Base-by-base conservation (phyloP, 768 basidiomycete species). In the Mycena rosella region DNA sequence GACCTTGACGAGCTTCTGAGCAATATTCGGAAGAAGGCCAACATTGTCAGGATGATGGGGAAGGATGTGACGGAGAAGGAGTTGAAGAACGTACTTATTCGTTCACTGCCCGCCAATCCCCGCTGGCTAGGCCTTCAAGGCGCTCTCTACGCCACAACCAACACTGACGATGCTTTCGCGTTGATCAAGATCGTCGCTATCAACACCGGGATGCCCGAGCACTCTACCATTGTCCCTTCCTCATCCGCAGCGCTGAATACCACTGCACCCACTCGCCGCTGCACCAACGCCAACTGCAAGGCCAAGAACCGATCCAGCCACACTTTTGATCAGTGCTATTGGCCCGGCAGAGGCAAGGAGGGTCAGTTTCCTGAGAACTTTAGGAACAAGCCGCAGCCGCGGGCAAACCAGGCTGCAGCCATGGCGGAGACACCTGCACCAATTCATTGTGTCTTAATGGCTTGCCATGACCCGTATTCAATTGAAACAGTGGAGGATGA, bases 341-440 rank as follows among this genome's bases (percentile, higher is more conserved):
- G 72, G 69, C 68, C 68, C 14, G 80, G 81, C 0, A 77, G 79
- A 20, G 78, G 80, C 15, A 82, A 80, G 42, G 79, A 79, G 45
- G 80, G 81, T 10, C 80, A 82, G 55, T 77, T 75, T 44, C 78
- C 77, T 0, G 52, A 63, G 3, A 67, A 69, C 15, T 76, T 75
- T 29, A 56, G 73, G 18, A 49, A 60, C 24, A 20, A n/a, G n/a
- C n/a, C n/a, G n/a, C 24, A 18, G 22, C 36, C 60, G 1, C 60
- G 29, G 48, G 60, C 60, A 8, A 61, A 52, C 22, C 48, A 51
- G 42, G 49, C 48, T 13, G 27, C 49, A 24, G 18, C 60, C 6
- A 20, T 7, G 7, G 47, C 24, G 5, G 60, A 40, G 15, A 8
- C 32, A 10, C 27, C 15, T 17, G 22, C 29, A n/a, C n/a, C n/a